Percentiles rank a stretch among this genome's conserved stretches.
Conservation (phyloP, 495 filamentous ascomycete genomes). For the Penicillium cinerascens region DNA sequence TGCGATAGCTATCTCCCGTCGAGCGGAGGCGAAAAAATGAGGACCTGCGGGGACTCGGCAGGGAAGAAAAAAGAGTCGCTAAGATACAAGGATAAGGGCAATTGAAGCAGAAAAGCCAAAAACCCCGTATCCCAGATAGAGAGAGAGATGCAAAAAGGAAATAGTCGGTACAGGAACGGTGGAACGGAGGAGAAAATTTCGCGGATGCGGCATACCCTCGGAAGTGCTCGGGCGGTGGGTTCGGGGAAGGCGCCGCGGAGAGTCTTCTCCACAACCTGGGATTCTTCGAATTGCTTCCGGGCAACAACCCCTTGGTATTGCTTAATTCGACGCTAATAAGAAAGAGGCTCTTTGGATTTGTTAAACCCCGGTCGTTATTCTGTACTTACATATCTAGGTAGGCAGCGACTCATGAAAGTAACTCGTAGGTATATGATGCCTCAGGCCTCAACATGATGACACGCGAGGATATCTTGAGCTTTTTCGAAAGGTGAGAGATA, state of each 20-base stretch:
- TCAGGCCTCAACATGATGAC: slow-evolving; percentile 7
- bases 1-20: slow-evolving; percentile 18
- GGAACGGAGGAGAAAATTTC: slow-evolving; percentile 44
- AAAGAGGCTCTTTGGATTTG: not conserved
- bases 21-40: slow-evolving; percentile 12
- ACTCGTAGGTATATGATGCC: no score
- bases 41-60: not conserved
- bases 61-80: slow-evolving; percentile 19
- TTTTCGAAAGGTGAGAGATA: not conserved
- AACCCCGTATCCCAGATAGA: slow-evolving; percentile 35
- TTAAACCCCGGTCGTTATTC: no score
- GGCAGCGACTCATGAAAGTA: no score
- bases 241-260: slow-evolving; percentile 29
- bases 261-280: slow-evolving; percentile 15
- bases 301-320: not conserved
- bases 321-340: not conserved
- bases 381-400: no score
- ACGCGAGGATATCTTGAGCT: not conserved
- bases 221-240: slow-evolving; percentile 44
- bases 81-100: slow-evolving; percentile 41
- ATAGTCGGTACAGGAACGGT: slow-evolving; percentile 25
- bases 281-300: not conserved
- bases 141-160: slow-evolving; percentile 25
- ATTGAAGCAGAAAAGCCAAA: slow-evolving; percentile 39
- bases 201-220: slow-evolving; percentile 43